Conservation (phyloP, 148 eudicot genomes). For the Rhododendron molle region DNA sequence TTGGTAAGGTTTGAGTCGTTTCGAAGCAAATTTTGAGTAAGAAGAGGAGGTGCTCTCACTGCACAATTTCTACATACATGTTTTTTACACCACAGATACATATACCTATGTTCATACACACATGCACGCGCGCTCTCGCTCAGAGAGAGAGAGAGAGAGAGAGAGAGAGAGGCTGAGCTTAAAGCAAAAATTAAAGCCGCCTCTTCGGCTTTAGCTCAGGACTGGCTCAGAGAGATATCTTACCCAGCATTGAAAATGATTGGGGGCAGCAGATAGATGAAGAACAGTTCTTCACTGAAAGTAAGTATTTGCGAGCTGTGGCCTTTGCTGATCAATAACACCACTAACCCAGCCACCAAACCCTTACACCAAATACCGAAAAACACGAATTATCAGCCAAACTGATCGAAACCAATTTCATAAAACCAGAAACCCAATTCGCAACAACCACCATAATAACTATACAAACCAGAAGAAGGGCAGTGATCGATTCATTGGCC, state of each 20-base stretch:
- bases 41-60: not conserved
- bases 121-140: not conserved
- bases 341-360: slow-evolving; percentile 59
- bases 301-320: slow-evolving; percentile 60
- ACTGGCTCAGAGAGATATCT: slow-evolving; percentile 3
- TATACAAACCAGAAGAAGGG: slow-evolving; percentile 52
- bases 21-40: too few relatives aligned
- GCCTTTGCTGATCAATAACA: slow-evolving; percentile 59
- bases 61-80: not conserved
- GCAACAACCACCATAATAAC: not conserved
- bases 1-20: not conserved
- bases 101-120: not conserved
- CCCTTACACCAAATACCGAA: slow-evolving; percentile 32
- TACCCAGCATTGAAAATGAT: slow-evolving; percentile 99
- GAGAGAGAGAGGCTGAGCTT: too few relatives aligned
- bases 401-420: not conserved
- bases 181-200: not conserved
- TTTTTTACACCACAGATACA: not conserved
- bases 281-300: slow-evolving; percentile 89
- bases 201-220: not conserved
- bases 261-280: slow-evolving; percentile 91
- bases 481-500: slow-evolving; percentile 66
- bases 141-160: not conserved
- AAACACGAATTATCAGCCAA: not conserved
- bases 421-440: not conserved